phyloP scores from a whole-genome alignment of 2,329 filamentous ascomycete species.

The Stagonosporopsis rhizophila region DNA sequence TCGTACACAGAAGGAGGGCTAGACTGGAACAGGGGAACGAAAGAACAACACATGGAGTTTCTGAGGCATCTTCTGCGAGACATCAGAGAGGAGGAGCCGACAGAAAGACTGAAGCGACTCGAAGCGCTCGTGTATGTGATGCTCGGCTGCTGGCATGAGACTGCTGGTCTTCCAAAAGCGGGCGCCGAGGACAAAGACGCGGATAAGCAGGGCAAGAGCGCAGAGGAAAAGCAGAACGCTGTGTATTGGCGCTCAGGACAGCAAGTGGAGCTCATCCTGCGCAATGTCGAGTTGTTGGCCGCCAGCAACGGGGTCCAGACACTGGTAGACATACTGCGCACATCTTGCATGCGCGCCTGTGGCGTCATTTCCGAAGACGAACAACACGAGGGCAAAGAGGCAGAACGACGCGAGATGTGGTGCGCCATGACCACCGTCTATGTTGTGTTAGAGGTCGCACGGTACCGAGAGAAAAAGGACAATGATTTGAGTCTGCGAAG shows the following conservation, averaged over 20 bases:
- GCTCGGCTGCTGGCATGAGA: constrained; percentile 60
- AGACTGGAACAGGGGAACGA: constrained; percentile 72
- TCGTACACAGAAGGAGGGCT: constrained; percentile 53
- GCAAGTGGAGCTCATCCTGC: constrained; percentile 56
- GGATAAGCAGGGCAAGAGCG: constrained; percentile 23
- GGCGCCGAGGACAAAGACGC: constrained; percentile 12
- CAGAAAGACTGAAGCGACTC: constrained; percentile 45
- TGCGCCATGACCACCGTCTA: constrained; percentile 59
- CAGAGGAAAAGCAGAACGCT: background rate
- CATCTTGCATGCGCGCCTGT: constrained; percentile 42
- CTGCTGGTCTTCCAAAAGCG: constrained; percentile 49
- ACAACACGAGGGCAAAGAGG: constrained; percentile 46
- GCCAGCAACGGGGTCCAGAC: constrained; percentile 50
- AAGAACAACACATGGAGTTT: constrained; percentile 65
- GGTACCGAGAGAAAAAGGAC: constrained; percentile 46
- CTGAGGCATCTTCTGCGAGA: constrained; percentile 54
- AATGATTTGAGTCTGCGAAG: constrained; percentile 60
- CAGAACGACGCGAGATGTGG: constrained; percentile 56
- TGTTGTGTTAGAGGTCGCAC: constrained; percentile 56
- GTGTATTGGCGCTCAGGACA: constrained; percentile 45
- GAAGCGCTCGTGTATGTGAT: constrained; percentile 56
- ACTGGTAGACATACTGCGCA: constrained; percentile 50
- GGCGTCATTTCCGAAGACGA: constrained; percentile 35
- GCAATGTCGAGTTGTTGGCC: constrained; percentile 52
- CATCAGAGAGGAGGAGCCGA: constrained; percentile 41